Evolutionary conservation across 208 protist genomes (phyloP).

Genomic region (Novymonas esmeraldas): DNA sequence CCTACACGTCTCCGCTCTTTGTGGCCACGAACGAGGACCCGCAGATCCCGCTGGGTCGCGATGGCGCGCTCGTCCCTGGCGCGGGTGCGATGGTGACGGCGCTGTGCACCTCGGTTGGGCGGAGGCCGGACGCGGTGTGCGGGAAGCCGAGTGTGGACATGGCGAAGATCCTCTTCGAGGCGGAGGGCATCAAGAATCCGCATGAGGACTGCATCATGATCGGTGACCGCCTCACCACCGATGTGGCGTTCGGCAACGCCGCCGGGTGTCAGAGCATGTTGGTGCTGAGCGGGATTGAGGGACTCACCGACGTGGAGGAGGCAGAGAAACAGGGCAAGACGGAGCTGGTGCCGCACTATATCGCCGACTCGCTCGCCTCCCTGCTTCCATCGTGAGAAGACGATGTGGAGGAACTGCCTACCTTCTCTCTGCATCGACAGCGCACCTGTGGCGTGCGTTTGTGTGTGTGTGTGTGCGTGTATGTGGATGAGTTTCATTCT

Average conservation of each 20-base stretch:
- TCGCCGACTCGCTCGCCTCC: slow-evolving; percentile 59
- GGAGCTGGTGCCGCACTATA: slow-evolving; percentile 52
- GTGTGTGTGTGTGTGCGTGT: not conserved
- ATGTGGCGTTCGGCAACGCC: slow-evolving; percentile 76
- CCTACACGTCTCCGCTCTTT: slow-evolving; percentile 32
- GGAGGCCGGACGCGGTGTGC: slow-evolving; percentile 55
- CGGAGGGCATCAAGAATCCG: slow-evolving; percentile 50
- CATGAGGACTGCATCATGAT: slow-evolving; percentile 67
- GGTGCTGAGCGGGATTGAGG: slow-evolving; percentile 68
- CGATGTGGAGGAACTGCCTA: too few relatives aligned
- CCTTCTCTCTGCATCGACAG: not conserved
- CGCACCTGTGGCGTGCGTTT: not conserved
- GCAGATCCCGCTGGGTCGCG: slow-evolving; percentile 51
- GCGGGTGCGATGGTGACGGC: slow-evolving; percentile 53
- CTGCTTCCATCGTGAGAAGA: slow-evolving; percentile 35
- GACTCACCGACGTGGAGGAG: slow-evolving; percentile 38
- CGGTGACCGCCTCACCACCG: slow-evolving; percentile 77
- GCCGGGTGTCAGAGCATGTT: slow-evolving; percentile 64
- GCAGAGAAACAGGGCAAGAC: slow-evolving; percentile 34
- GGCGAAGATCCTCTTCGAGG: slow-evolving; percentile 54
- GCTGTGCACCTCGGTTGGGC: slow-evolving; percentile 35
- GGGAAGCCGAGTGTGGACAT: slow-evolving; percentile 72
- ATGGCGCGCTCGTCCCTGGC: slow-evolving; percentile 52
- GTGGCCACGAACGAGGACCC: slow-evolving; percentile 81
- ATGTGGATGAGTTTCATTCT: too few relatives aligned